Percentiles rank a stretch among this genome's conserved stretches.
Conservation (phyloP, 306 rosid species). For the Vigna angularis region DNA sequence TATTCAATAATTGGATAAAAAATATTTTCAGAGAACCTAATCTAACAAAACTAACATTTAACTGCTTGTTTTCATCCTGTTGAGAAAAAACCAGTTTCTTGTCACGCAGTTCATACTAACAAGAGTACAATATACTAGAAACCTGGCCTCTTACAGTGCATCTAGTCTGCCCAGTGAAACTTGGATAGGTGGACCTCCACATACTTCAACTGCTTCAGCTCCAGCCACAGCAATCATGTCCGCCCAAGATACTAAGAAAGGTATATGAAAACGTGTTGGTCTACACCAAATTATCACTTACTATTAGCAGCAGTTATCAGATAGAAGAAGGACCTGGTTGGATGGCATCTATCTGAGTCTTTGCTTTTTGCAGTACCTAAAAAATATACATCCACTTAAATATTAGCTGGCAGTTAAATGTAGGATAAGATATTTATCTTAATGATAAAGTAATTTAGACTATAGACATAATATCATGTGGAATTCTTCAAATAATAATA, state of each 20-base stretch:
- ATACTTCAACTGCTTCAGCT: conserved; percentile 89
- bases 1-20: conserved; percentile 10
- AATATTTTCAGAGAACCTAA: conserved; percentile 40
- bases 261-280: conserved; percentile 49
- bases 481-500: neutral
- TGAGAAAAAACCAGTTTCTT: conserved; percentile 18
- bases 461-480: neutral
- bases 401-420: conserved; percentile 45
- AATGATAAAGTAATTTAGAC: conserved; percentile 21
- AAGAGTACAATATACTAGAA: conserved; percentile 8
- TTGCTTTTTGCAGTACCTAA: conserved; percentile 83
- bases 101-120: conserved; percentile 30
- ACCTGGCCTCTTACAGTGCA: conserved; percentile 64
- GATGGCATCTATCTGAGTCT: conserved; percentile 75
- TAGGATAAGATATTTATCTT: conserved; percentile 35
- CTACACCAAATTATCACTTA: conserved; percentile 36
- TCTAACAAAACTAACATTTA: conserved; percentile 5
- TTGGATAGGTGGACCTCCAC: conserved; percentile 91
- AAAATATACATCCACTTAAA: conserved; percentile 42
- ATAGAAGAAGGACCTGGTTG: conserved; percentile 68
- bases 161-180: conserved; percentile 82
- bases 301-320: conserved; percentile 35
- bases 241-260: conserved; percentile 83
- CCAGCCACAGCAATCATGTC: conserved; percentile 95
- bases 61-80: conserved; percentile 5